Evolutionary conservation across 352 stramenopile genomes (phyloP).

Genomic region (Phytophthora meadii): DNA sequence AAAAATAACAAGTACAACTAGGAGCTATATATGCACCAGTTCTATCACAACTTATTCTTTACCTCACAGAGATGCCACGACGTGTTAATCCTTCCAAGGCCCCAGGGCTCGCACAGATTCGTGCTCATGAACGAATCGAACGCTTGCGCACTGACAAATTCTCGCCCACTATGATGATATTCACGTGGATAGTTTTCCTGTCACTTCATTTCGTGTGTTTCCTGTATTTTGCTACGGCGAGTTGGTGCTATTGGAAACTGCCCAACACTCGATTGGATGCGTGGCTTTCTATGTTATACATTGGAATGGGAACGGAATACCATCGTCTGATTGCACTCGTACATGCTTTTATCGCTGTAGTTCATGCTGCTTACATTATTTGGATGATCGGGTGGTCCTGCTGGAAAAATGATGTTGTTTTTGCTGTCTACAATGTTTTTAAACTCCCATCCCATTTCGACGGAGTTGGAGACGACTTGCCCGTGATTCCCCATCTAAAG

Average conservation of each 20-base stretch:
- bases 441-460: conserved; percentile 5
- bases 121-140: conserved; percentile 8
- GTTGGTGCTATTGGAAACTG: conserved; percentile 38
- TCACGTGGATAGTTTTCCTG: conserved; percentile 30
- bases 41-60: neutral
- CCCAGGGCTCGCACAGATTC: conserved; percentile 18
- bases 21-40: no score
- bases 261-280: conserved; percentile 30
- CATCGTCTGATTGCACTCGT: conserved; percentile 15
- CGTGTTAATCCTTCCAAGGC: conserved; percentile 7
- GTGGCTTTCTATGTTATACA: conserved; percentile 36
- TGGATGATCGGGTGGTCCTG: conserved; percentile 35
- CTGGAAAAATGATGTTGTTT: conserved; percentile 26
- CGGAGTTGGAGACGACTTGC: conserved; percentile 2
- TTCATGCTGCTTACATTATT: conserved; percentile 30
- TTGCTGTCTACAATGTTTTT: conserved; percentile 34
- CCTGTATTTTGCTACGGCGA: conserved; percentile 30
- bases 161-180: conserved; percentile 12
- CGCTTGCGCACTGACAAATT: conserved; percentile 24
- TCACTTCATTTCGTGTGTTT: conserved; percentile 34
- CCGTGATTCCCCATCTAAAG: conserved; percentile 10
- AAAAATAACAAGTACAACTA: neutral
- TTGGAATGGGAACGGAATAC: conserved; percentile 33
- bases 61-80: conserved; percentile 12
- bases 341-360: conserved; percentile 16